These are phyloP conservation scores for Perkinsus marinus DNA, from an alignment of 169 alveolate species.

Conservation along the genomic window DNA sequence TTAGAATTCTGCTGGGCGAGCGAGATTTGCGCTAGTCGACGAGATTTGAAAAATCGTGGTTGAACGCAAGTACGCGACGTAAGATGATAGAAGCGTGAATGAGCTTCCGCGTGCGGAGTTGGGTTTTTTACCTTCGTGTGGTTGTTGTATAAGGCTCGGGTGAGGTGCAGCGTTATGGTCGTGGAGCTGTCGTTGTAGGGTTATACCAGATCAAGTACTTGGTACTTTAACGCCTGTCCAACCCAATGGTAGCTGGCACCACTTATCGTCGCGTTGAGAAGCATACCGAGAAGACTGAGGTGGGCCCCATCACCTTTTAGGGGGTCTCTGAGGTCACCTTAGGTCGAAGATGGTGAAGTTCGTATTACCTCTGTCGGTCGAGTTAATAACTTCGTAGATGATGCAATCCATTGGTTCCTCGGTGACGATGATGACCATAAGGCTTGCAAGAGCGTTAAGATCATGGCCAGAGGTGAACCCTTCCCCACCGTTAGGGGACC, in stretches of 20 bases:
- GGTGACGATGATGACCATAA: background rate
- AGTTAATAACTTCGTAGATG: background rate
- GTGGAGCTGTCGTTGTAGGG: background rate
- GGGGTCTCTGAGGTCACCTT: background rate
- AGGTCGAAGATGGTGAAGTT: background rate
- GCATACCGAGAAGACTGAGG: background rate
- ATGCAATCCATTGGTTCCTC: background rate
- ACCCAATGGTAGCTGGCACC: background rate
- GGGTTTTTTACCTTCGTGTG: no score
- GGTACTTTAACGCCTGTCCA: no score
- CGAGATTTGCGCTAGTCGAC: no score
- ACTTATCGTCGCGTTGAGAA: background rate
- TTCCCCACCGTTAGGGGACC: background rate
- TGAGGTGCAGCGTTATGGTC: no score
- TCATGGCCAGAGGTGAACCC: background rate
- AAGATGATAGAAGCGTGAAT: no score
- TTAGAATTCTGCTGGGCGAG: no score
- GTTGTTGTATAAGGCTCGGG: no score
- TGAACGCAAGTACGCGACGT: no score
- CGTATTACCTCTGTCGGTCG: background rate
- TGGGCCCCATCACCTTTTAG: background rate
- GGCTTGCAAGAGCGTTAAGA: background rate
- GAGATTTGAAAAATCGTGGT: no score
- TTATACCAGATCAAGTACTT: background rate
- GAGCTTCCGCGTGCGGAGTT: no score